Evolutionary conservation across 768 basidiomycete genomes (phyloP), one percentile per base, ranked within the genome.

Genomic region (Tulasnella calospora): DNA sequence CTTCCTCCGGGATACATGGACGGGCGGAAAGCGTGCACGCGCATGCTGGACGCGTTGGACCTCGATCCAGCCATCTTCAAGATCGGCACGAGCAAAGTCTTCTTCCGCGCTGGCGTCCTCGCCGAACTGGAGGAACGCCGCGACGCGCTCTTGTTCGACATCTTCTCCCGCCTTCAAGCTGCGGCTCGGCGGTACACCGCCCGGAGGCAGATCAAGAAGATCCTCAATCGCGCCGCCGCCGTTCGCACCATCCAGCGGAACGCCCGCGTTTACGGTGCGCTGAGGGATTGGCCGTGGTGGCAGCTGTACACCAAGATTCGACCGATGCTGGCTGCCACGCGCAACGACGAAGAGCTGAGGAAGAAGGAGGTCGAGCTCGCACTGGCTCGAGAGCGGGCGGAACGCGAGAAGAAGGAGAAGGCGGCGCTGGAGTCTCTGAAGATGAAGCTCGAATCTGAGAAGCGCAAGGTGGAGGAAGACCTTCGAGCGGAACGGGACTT

Each of bases 261-360:
- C 83, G 97, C 97, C 2, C 87, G 95, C 30, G 88, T 98, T 30
- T 99, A 99, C 83, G 91, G 92, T 9, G 92, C 94, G 77, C 87
- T 99, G 38, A 88, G 90, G 70, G 94, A 97, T 74, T 99, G 98
- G 98, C 96, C 97, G 1, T 99, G 98, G 98, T 99, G 98, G 98
- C 93, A 96, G 80, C 87, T 99, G 12, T 99, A 96, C 83, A 95
- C 95, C 3, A 97, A 97, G 87, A 95, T 99, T 27, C 93, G 96
- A 44, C 98, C 98, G 0, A 84, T 99, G 19, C 88, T 99, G 40
- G 94, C 94, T 30, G 96, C 96, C 0, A 97, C 97, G 1, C 88
- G 95, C 23, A 93, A 90, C 80, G 97, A 99, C 82, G 95, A 96
- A 55, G 97, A 97, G 83, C 88, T 99, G 7, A 89, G 93, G 21